These are phyloP conservation scores for Physcia stellaris DNA, from an alignment of 495 filamentous ascomycete species.

Conservation along the genomic window DNA sequence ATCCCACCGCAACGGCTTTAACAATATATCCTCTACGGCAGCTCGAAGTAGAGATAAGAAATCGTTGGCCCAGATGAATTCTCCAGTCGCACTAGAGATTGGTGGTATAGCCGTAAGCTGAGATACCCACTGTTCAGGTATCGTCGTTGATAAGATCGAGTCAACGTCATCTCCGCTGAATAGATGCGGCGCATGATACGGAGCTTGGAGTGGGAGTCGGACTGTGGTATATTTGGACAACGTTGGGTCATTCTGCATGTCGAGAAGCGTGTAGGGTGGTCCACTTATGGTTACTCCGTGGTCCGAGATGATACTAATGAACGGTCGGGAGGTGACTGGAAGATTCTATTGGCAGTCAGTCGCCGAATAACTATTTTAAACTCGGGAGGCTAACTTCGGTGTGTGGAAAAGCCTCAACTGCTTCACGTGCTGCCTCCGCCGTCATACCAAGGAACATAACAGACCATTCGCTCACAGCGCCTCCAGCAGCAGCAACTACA, in stretches of 20 bases:
- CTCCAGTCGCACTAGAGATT: conserved; percentile 27
- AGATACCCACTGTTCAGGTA: neutral
- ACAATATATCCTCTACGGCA: conserved; percentile 44
- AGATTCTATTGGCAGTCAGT: conserved; percentile 3
- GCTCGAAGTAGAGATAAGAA: conserved; percentile 34
- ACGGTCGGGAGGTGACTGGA: conserved; percentile 13
- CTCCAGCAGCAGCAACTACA: conserved; percentile 22
- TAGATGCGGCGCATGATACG: conserved; percentile 22
- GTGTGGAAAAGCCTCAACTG: conserved; percentile 36
- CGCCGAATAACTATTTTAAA: neutral
- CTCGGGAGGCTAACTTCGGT: neutral
- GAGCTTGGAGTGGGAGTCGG: conserved; percentile 11
- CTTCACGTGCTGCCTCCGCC: conserved; percentile 26
- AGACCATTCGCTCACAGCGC: conserved; percentile 32
- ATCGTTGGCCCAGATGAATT: conserved; percentile 26
- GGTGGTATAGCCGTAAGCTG: conserved; percentile 7
- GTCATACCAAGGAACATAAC: conserved; percentile 32
- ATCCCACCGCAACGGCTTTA: conserved; percentile 43
- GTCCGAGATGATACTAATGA: conserved; percentile 15
- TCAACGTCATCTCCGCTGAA: conserved; percentile 14
- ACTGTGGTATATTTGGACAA: neutral
- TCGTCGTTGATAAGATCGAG: conserved; percentile 6
- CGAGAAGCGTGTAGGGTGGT: conserved; percentile 12
- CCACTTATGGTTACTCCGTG: conserved; percentile 16
- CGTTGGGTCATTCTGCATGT: neutral